These are phyloP conservation scores for Penicillium sclerotiorum DNA, from an alignment of 2,329 filamentous ascomycete species.

Conservation along the genomic window DNA sequence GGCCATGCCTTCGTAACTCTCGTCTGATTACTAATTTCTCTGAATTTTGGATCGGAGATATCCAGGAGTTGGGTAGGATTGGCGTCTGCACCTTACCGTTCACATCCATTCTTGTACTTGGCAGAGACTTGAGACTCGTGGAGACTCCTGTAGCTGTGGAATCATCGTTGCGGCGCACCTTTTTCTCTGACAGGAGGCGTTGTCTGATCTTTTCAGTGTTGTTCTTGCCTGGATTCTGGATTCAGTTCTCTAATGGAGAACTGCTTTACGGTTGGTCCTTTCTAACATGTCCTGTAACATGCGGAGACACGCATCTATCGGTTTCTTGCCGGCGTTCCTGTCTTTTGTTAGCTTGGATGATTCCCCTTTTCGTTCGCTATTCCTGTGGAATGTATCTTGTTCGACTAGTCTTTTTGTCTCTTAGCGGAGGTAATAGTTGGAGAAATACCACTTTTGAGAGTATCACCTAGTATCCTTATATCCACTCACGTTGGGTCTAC, in stretches of 20 bases:
- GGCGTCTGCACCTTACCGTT: background rate
- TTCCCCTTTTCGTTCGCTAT: slow-evolving; percentile 34
- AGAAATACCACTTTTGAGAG: slow-evolving; percentile 1
- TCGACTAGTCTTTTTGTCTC: background rate
- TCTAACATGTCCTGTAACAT: slow-evolving; percentile 9
- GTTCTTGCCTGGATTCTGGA: background rate
- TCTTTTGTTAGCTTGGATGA: slow-evolving; percentile 27
- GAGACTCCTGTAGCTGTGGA: slow-evolving; percentile 1
- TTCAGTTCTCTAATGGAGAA: slow-evolving; percentile 1
- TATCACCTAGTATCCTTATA: slow-evolving; percentile 2
- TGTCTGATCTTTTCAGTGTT: slow-evolving; percentile 3
- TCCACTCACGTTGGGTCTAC: too few species aligned
- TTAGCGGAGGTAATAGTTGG: background rate
- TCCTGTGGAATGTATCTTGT: too few species aligned
- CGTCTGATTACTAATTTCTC: background rate
- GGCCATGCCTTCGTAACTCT: background rate
- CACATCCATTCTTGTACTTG: background rate
- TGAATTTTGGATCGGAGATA: background rate
- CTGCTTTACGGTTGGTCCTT: background rate
- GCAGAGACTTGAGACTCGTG: background rate
- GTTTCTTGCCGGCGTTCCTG: slow-evolving; percentile 10
- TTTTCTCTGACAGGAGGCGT: slow-evolving; percentile 1
- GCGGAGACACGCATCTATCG: slow-evolving; percentile 1
- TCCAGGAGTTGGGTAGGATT: background rate
- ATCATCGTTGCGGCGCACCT: slow-evolving; percentile 4